Percentiles rank a stretch among this genome's conserved stretches.
Conservation (phyloP, 495 filamentous ascomycete species). For the Lophiotrema nucula region DNA sequence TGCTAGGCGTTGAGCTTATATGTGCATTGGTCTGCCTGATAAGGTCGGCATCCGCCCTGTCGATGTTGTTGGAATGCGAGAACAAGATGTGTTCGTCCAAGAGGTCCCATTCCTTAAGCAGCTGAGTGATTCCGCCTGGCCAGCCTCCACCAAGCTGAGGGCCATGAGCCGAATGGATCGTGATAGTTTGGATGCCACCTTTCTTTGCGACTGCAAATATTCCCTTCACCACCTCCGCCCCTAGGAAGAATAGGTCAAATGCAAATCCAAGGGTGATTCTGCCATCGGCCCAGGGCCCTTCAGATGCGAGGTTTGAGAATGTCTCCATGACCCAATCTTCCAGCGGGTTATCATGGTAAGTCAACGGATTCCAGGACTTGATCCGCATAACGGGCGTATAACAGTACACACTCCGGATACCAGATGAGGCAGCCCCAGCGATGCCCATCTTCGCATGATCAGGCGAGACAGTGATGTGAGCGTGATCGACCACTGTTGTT, state of each 20-base stretch:
- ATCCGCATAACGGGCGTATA: conserved; percentile 44
- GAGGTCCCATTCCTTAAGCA: conserved; percentile 10
- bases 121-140: neutral
- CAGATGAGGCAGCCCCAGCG: conserved; percentile 46
- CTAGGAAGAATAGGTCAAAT: conserved; percentile 23
- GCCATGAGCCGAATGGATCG: conserved; percentile 5
- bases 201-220: conserved; percentile 12
- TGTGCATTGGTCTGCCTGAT: conserved; percentile 22
- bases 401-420: conserved; percentile 51
- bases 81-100: conserved; percentile 22
- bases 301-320: conserved; percentile 38
- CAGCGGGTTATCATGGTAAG: conserved; percentile 37
- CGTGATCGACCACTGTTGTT: conserved; percentile 59
- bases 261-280: conserved; percentile 38
- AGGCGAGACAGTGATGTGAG: conserved; percentile 49
- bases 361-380: conserved; percentile 43
- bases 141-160: conserved; percentile 4
- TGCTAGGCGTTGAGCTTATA: conserved; percentile 31
- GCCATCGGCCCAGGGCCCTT: conserved; percentile 43
- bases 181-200: conserved; percentile 2
- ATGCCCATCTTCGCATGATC: conserved; percentile 45
- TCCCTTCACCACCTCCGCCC: neutral
- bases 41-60: conserved; percentile 16
- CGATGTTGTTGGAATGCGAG: conserved; percentile 13
- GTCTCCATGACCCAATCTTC: conserved; percentile 45